These are phyloP conservation scores for Cladosporium velox DNA, from an alignment of 2,329 filamentous ascomycete species.

Conservation along the genomic window DNA sequence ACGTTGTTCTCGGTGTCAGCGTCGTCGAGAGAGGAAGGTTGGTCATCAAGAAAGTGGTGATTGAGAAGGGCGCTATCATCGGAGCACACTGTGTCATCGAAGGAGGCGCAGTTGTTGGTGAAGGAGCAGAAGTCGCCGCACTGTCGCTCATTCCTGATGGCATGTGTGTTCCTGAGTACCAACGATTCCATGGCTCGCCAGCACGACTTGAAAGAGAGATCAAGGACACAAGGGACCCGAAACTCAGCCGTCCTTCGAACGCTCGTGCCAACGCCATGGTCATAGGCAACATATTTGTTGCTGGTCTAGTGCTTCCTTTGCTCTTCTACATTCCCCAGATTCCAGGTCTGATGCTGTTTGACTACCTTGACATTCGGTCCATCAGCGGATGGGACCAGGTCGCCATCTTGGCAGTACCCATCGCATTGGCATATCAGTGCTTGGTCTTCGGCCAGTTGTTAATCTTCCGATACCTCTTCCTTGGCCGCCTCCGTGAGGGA, in stretches of 20 bases:
- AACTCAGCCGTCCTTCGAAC: slow-evolving; percentile 24
- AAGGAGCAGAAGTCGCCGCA: slow-evolving; percentile 29
- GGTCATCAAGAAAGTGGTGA: slow-evolving; percentile 29
- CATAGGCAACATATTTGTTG: slow-evolving; percentile 24
- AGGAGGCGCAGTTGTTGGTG: slow-evolving; percentile 29
- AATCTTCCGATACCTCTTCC: slow-evolving; percentile 25
- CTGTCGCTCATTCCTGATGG: slow-evolving; percentile 30
- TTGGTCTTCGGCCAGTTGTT: slow-evolving; percentile 29
- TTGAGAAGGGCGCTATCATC: slow-evolving; percentile 25
- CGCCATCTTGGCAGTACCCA: slow-evolving; percentile 26
- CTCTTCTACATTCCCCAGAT: slow-evolving; percentile 28
- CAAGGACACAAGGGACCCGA: slow-evolving; percentile 21
- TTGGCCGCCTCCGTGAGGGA: slow-evolving; percentile 26
- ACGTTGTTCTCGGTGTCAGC: slow-evolving; percentile 28
- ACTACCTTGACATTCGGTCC: slow-evolving; percentile 23
- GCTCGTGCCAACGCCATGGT: slow-evolving; percentile 24
- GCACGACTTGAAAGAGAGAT: slow-evolving; percentile 27
- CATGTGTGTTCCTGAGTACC: slow-evolving; percentile 25
- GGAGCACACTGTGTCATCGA: slow-evolving; percentile 30
- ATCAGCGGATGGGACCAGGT: slow-evolving; percentile 28
- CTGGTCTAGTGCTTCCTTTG: slow-evolving; percentile 25
- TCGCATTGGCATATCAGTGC: slow-evolving; percentile 28
- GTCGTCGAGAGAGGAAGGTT: slow-evolving; percentile 29
- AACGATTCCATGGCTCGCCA: slow-evolving; percentile 30
- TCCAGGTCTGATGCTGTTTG: slow-evolving; percentile 28